Evolutionary conservation across 2,329 filamentous ascomycete genomes (phyloP).

Genomic region (Byssothecium circinans): DNA sequence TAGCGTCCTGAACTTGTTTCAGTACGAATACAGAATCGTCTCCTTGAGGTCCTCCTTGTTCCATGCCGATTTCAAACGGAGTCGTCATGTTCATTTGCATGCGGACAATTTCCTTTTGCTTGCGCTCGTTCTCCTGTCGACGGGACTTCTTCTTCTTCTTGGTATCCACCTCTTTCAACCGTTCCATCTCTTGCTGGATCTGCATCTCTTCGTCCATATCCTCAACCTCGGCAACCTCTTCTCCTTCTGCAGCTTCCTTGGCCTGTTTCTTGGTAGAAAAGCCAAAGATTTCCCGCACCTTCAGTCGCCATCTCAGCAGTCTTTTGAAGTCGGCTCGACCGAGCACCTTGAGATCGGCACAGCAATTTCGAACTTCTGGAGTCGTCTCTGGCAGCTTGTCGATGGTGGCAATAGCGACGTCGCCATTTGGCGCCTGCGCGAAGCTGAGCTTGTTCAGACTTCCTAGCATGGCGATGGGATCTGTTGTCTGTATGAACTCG

Average conservation of each 20-base stretch:
- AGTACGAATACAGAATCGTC: constrained; percentile 85
- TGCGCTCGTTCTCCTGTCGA: constrained; percentile 87
- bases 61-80: constrained; percentile 93
- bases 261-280: constrained; percentile 72
- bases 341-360: constrained; percentile 76
- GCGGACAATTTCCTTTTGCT: constrained; percentile 90
- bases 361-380: constrained; percentile 63
- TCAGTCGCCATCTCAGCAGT: constrained; percentile 85
- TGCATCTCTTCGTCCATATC: constrained; percentile 93
- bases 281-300: constrained; percentile 87
- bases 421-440: constrained; percentile 71
- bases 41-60: constrained; percentile 76
- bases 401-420: constrained; percentile 83
- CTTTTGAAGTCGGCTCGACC: constrained; percentile 94
- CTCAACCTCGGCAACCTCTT: constrained; percentile 80
- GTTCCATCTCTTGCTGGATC: constrained; percentile 84
- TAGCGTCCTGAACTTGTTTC: constrained; percentile 76
- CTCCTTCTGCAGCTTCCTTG: constrained; percentile 46
- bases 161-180: constrained; percentile 76
- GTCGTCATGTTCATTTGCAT: constrained; percentile 98
- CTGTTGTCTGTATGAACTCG: constrained; percentile 90
- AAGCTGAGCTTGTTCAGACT: constrained; percentile 83
- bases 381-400: constrained; percentile 72
- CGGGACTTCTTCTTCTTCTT: constrained; percentile 79
- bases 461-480: constrained; percentile 91